Percentiles rank a stretch among this genome's conserved stretches.
Conservation (phyloP, 1,284 basidiomycete species). For the Cutaneotrichosporon sp. region DNA sequence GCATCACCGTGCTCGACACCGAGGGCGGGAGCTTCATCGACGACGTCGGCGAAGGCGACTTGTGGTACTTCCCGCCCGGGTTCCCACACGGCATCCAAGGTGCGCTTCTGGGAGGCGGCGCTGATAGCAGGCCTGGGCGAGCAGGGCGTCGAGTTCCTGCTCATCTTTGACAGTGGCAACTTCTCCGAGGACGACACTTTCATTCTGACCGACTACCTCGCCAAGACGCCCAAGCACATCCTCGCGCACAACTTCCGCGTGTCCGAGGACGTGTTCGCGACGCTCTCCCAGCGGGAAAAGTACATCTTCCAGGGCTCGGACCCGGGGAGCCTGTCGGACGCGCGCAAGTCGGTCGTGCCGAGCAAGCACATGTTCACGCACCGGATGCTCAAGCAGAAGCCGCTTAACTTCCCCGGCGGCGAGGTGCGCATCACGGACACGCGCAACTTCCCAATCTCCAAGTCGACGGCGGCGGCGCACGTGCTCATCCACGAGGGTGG, state of each 20-base stretch:
- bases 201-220: slow-evolving; percentile 57
- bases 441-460: slow-evolving; percentile 62
- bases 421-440: slow-evolving; percentile 66
- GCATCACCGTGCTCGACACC: slow-evolving; percentile 64
- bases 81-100: slow-evolving; percentile 63
- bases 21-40: slow-evolving; percentile 65
- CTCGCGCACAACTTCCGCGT: slow-evolving; percentile 70
- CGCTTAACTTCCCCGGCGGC: slow-evolving; percentile 58
- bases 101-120: slow-evolving; percentile 32
- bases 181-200: slow-evolving; percentile 71
- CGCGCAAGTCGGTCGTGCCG: slow-evolving; percentile 16
- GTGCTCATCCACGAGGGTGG: slow-evolving; percentile 68
- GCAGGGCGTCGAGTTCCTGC: slow-evolving; percentile 67
- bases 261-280: slow-evolving; percentile 59
- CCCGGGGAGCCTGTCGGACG: slow-evolving; percentile 18
- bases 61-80: slow-evolving; percentile 72
- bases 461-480: slow-evolving; percentile 65
- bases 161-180: slow-evolving; percentile 64
- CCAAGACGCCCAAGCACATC: slow-evolving; percentile 65
- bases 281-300: slow-evolving; percentile 54
- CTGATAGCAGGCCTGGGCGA: slow-evolving; percentile 25
- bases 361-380: slow-evolving; percentile 25
- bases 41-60: slow-evolving; percentile 45
- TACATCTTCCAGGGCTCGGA: slow-evolving; percentile 64
- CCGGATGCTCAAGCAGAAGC: slow-evolving; percentile 52